These are phyloP conservation scores for Tuber umbilicatum DNA, from an alignment of 495 filamentous ascomycete genomes.

Conservation along the genomic window DNA sequence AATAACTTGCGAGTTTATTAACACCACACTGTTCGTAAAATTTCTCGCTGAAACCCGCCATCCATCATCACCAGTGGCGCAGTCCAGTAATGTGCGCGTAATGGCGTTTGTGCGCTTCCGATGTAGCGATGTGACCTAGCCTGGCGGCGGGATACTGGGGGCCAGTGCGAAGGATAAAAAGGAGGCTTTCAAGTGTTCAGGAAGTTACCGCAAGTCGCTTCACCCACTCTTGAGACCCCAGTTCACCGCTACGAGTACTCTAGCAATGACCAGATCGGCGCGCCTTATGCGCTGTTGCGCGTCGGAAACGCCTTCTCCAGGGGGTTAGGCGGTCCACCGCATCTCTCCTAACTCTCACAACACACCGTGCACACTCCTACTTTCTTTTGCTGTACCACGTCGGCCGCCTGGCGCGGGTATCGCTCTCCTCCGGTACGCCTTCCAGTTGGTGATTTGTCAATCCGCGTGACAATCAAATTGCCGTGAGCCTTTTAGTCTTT, in stretches of 20 bases:
- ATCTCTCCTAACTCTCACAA: neutral
- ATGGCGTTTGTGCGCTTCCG: neutral
- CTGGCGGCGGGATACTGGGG: too few species aligned
- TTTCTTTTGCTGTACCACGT: neutral
- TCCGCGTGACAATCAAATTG: neutral
- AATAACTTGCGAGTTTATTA: too few species aligned
- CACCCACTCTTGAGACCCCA: neutral
- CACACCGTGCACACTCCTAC: too few species aligned
- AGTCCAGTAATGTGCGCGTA: neutral
- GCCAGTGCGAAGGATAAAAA: neutral
- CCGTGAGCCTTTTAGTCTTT: neutral
- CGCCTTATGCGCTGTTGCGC: neutral
- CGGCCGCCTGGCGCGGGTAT: neutral
- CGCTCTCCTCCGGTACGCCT: neutral
- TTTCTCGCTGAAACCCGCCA: too few species aligned
- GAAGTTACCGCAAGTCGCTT: neutral
- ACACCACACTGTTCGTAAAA: too few species aligned
- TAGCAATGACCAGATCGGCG: neutral
- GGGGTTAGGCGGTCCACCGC: neutral
- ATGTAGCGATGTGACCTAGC: neutral
- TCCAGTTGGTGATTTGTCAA: neutral
- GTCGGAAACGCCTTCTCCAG: neutral
- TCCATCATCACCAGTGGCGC: neutral
- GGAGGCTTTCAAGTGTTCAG: neutral
- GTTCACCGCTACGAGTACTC: too few species aligned